A percentile compares a stretch with the other conserved stretches of the same genome.
Evolutionary conservation across 139 green algal genomes (phyloP).

Genomic region (Penium margaritaceum): DNA sequence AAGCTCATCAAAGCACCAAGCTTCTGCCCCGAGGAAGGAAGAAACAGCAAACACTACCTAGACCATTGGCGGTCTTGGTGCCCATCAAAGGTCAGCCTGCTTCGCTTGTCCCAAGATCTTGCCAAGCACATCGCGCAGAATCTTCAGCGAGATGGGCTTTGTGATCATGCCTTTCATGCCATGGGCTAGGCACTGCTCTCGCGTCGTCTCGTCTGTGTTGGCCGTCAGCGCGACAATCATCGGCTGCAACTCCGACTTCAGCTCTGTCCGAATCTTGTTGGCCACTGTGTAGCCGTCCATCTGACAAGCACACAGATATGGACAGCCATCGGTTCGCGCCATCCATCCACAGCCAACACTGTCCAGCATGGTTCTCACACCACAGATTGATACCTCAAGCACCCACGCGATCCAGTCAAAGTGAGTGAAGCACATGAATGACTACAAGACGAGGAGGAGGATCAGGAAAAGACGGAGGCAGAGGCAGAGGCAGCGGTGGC

Average conservation of each 20-base stretch:
- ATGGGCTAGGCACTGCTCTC: conserved; percentile 26
- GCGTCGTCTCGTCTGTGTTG: conserved; percentile 38
- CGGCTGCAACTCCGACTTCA: conserved; percentile 5
- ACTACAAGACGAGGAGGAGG: no score
- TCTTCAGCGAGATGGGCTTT: conserved; percentile 44
- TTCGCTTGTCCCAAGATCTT: conserved; percentile 23
- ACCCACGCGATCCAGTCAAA: no score
- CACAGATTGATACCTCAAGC: background rate
- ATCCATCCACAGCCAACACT: no score
- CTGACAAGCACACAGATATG: background rate
- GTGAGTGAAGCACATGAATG: no score
- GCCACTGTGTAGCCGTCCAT: conserved; percentile 35
- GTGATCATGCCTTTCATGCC: conserved; percentile 42
- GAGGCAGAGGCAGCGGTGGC: no score
- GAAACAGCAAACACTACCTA: no score
- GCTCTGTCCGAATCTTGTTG: conserved; percentile 12
- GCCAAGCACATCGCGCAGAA: conserved; percentile 23
- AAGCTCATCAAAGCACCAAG: no score
- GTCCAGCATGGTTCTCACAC: background rate
- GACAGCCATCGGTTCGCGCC: no score
- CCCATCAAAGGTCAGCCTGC: no score
- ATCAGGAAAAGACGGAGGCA: no score
- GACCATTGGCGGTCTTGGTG: no score
- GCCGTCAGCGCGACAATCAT: conserved; percentile 44
- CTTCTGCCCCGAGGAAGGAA: no score